Evolutionary conservation across 768 basidiomycete genomes (phyloP).

Genomic region (Paxillus rubicundulus): DNA sequence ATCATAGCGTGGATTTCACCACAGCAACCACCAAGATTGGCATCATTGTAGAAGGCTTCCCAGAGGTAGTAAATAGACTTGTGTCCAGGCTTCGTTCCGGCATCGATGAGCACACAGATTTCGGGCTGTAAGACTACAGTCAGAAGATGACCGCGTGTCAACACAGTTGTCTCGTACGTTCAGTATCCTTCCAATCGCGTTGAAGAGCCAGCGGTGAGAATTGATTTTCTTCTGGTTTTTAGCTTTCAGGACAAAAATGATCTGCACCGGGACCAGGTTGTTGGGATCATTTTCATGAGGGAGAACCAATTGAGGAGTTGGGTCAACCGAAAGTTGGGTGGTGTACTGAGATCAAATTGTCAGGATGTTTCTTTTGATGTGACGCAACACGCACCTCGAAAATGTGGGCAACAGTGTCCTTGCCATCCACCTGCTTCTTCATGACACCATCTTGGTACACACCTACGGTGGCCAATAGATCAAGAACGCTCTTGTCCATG

Average conservation of each 20-base stretch:
- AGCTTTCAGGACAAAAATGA: conserved; percentile 88
- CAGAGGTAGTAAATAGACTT: conserved; percentile 95
- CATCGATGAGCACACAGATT: conserved; percentile 89
- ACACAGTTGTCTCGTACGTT: conserved; percentile 44
- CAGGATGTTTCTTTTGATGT: not conserved
- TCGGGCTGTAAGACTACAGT: conserved; percentile 59
- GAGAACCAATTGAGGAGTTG: conserved; percentile 85
- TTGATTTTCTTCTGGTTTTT: conserved; percentile 97
- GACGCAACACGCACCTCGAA: conserved; percentile 66
- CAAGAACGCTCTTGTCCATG: conserved; percentile 94
- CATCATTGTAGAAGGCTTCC: conserved; percentile 85
- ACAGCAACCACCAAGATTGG: conserved; percentile 81
- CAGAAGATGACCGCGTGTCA: conserved; percentile 1
- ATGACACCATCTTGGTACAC: conserved; percentile 95
- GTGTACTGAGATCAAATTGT: conserved; percentile 65
- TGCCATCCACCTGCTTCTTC: conserved; percentile 88
- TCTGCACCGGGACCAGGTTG: conserved; percentile 89
- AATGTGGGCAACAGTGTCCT: conserved; percentile 89
- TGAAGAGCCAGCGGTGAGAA: conserved; percentile 94
- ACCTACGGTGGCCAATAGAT: conserved; percentile 84
- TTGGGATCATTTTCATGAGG: conserved; percentile 88
- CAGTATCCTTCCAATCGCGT: conserved; percentile 82
- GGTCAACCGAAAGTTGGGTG: conserved; percentile 90
- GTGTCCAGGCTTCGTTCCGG: conserved; percentile 94
- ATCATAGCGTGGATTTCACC: conserved; percentile 98